Percentiles rank a stretch among this genome's conserved stretches.
phyloP scores from a whole-genome alignment of 2,329 filamentous ascomycete genomes.

The Chaetomium strumarium region DNA sequence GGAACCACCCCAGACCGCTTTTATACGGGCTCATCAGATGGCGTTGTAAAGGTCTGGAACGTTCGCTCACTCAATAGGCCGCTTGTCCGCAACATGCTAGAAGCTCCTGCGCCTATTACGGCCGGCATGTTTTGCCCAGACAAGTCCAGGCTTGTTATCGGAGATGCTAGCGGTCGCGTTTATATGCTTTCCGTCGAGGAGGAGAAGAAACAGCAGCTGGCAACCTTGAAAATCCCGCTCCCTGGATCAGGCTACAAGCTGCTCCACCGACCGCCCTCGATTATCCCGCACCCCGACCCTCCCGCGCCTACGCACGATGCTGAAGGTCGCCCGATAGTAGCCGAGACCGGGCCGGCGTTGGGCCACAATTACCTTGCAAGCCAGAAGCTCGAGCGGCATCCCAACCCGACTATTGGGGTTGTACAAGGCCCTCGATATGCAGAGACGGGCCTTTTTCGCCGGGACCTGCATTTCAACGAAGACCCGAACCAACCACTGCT shows the following conservation, averaged over 20 bases:
- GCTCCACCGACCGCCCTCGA: constrained; percentile 41
- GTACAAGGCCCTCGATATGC: constrained; percentile 51
- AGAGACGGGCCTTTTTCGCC: constrained; percentile 40
- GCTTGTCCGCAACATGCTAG: constrained; percentile 48
- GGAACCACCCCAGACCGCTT: constrained; percentile 50
- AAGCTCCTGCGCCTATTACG: constrained; percentile 51
- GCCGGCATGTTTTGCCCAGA: constrained; percentile 55
- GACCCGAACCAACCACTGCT: constrained; percentile 41
- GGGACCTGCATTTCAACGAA: constrained; percentile 42
- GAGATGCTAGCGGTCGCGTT: constrained; percentile 56
- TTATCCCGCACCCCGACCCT: constrained; percentile 47
- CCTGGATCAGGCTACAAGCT: constrained; percentile 29
- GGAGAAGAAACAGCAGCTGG: constrained; percentile 33
- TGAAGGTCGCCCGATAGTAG: constrained; percentile 19
- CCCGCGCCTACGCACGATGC: constrained; percentile 32
- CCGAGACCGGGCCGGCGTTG: constrained; percentile 25
- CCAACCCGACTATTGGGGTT: constrained; percentile 46
- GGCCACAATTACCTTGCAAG: constrained; percentile 34
- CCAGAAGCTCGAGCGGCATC: constrained; percentile 37
- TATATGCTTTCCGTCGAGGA: constrained; percentile 49
- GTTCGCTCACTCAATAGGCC: constrained; percentile 40
- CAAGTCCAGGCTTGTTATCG: constrained; percentile 48
- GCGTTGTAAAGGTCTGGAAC: constrained; percentile 58
- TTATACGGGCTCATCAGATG: constrained; percentile 60
- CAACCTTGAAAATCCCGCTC: constrained; percentile 31